A percentile compares a stretch with the other conserved stretches of the same genome.
Evolutionary conservation across 306 rosid species (phyloP).

Genomic region (Crotalaria pallida): DNA sequence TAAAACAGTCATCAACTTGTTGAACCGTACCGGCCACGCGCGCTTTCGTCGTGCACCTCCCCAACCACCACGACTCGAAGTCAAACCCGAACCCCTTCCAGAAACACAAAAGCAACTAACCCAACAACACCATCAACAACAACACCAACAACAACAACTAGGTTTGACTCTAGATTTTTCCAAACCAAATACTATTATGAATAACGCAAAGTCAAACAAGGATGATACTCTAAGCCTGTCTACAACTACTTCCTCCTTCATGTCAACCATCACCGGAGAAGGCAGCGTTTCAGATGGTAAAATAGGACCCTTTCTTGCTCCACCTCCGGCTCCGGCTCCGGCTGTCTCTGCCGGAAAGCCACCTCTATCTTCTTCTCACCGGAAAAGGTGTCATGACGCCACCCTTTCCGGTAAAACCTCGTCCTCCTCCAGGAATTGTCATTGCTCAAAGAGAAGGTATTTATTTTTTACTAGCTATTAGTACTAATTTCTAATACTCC

Average conservation of each 20-base stretch:
- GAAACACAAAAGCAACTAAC: not conserved
- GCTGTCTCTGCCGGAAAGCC: conserved; percentile 45
- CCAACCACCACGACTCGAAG: not conserved
- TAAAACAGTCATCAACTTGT: conserved; percentile 53
- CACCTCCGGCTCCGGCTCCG: conserved; percentile 16
- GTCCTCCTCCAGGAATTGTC: conserved; percentile 48
- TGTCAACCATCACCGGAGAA: conserved; percentile 68
- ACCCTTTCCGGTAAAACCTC: conserved; percentile 28
- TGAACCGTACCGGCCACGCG: conserved; percentile 83
- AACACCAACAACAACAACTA: not conserved
- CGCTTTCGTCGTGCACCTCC: conserved; percentile 77
- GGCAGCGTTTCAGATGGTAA: conserved; percentile 71
- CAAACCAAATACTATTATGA: not conserved
- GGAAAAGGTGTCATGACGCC: conserved; percentile 46
- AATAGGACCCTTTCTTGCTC: conserved; percentile 25
- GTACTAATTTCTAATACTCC: no score
- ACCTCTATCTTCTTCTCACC: conserved; percentile 46
- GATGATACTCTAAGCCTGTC: conserved; percentile 30
- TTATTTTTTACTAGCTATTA: no score
- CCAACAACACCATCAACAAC: not conserved
- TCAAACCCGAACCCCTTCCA: not conserved
- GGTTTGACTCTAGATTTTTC: conserved; percentile 20
- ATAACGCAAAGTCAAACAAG: conserved; percentile 14
- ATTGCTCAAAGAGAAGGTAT: conserved; percentile 78
- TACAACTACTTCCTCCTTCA: conserved; percentile 52